Base-by-base conservation (phyloP, 2,329 filamentous ascomycete genomes). In the Aspergillus novofumigatus region DNA sequence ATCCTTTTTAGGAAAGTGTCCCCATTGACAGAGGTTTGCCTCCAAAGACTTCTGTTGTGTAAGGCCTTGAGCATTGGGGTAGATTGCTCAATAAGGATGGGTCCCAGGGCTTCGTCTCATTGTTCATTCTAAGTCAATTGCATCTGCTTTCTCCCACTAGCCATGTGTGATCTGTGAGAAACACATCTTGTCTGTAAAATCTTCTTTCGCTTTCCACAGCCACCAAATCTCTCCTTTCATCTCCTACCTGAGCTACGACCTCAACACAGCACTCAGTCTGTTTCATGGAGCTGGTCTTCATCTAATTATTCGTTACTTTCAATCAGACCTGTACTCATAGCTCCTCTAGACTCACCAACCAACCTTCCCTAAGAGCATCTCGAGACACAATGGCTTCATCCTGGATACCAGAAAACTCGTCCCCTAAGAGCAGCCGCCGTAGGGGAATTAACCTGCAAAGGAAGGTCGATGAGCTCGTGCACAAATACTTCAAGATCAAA, bases 381-480 rank as follows among this genome's bases (percentile, higher is more conserved):
- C 11, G 17, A 17, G 11, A 11, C 41, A 5, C n/a, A 44, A 44
- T 44, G 42, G 42, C 42, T 23, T 45, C 42, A 4, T 45, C 20
- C 42, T 45, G 42, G 42, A 23, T 45, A 10, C 21, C 20, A 11
- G 42, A 45, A 45, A 14, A 23, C 20, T 29, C 44, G 21, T 35
- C 23, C 29, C 26, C 42, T 9, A 45, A 23, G 3, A 14, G 42
- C 42, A 45, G 11, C 51, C 49, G 29, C 49, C n/a, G 11, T 28
- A 54, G 10, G 53, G 45, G 41, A 11, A 25, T 20, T n/a, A n/a
- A 42, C 28, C 29, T 21, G 17, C 48, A 45, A 23, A 55, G 50
- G 10, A 58, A 52, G 29, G 67, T 69, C 11, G 59, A 66, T 5
- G 58, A 60, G 0, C 57, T 76, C 28, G 65, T 73, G 9, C 49